Base-by-base conservation (phyloP, 441 rosid genomes). In the Hura crepitans region DNA sequence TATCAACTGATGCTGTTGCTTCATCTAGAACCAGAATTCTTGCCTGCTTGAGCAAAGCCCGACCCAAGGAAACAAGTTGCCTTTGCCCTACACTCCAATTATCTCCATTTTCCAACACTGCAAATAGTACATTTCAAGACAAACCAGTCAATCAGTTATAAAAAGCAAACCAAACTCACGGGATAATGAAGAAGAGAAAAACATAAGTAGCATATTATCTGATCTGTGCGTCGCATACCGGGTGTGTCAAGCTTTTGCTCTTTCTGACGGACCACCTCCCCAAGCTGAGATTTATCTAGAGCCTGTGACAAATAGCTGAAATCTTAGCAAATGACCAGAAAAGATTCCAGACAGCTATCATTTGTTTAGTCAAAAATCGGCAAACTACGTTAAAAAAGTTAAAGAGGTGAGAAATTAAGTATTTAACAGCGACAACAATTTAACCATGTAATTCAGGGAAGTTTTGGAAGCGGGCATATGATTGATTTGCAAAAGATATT, bases 211-310 rank as follows among this genome's bases (percentile, higher is more conserved):
- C 18, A 42, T 39, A 20, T 39, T 25, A n/a, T 59, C 58, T 25
- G 45, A 43, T 53, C 51, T 56, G 65, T 46, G 45, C 5, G 69
- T 57, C 56, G 53, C 73, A 51, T 76, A 91, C 99, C 98, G 76
- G 89, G 98, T 45, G 98, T 71, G 81, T 91, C 94, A 47, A 96
- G 97, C 84, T 88, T 93, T 73, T 75, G 89, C 56, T 89, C 99
- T 81, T 96, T 96, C 69, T 79, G 87, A 60, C 94, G 93, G 73
- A 96, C 89, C 70, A 82, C 77, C 43, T 88, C 94, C 74, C 98
- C 94, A 39, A 96, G 96, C 85, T 96, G 99, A 72, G 93, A 89
- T 78, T 96, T 96, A 75, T 89, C 96, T 55, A 96, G 89, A 23
- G 99, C 99, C 99, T 95, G 90, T 54, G 30, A 42, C 45, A 73